A percentile compares a stretch with the other conserved stretches of the same genome.
Evolutionary conservation across 495 filamentous ascomycete species (phyloP).

Genomic region (Cercophora sp.): DNA sequence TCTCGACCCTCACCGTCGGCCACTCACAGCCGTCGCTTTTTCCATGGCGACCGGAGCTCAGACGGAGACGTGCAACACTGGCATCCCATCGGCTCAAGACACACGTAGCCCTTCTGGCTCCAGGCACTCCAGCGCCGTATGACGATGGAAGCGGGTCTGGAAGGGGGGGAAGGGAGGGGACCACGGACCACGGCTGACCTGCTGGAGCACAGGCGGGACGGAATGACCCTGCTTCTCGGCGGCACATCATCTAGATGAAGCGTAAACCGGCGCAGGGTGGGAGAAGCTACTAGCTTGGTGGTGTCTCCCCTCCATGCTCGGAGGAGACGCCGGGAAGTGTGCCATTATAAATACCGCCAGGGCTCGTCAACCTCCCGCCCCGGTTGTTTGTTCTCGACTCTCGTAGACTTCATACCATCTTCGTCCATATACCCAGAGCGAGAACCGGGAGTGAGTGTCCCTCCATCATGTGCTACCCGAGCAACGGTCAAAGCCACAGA

Average conservation of each 20-base stretch:
- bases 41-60: constrained; percentile 15
- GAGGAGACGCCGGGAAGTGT: constrained; percentile 11
- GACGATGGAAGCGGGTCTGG: constrained; percentile 26
- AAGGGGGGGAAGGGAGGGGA: constrained; percentile 17
- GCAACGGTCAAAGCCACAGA: neutral
- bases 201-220: constrained; percentile 22
- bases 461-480: too few species aligned
- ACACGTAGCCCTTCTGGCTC: constrained; percentile 13
- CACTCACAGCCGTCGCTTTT: constrained; percentile 12
- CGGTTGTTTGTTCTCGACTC: constrained; percentile 13
- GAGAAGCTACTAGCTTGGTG: constrained; percentile 12
- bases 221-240: constrained; percentile 24
- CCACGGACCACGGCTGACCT: constrained; percentile 9
- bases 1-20: constrained; percentile 16
- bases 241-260: constrained; percentile 28
- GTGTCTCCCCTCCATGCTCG: constrained; percentile 11
- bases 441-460: neutral
- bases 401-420: constrained; percentile 8
- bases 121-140: constrained; percentile 11
- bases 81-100: constrained; percentile 10
- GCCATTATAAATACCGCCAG: constrained; percentile 27
- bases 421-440: neutral
- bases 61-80: constrained; percentile 15
- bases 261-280: constrained; percentile 18
- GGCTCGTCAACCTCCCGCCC: constrained; percentile 11